Evolutionary conservation across 164 flowering plant genomes (phyloP).

Genomic region (Magnolia sinica): DNA sequence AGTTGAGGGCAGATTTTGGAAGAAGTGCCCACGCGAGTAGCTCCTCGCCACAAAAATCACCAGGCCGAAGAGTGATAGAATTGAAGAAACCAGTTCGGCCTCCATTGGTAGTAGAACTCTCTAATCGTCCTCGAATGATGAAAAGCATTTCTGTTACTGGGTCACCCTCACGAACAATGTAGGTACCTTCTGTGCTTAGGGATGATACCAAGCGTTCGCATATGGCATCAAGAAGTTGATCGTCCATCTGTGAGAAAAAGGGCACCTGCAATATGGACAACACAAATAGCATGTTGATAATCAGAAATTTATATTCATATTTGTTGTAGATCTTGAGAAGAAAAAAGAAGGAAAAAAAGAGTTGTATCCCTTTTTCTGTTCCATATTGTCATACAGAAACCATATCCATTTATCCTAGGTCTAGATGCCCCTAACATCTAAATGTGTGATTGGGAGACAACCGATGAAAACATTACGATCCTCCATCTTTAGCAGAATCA

Average conservation of each 20-base stretch:
- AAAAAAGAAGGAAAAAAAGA: too few species aligned
- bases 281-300: too few species aligned
- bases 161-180: slow-evolving; percentile 91
- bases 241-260: slow-evolving; percentile 95
- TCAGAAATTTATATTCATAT: too few species aligned
- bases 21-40: slow-evolving; percentile 85
- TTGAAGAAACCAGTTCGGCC: slow-evolving; percentile 95
- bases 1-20: slow-evolving; percentile 64
- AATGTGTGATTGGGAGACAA: too few species aligned
- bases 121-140: slow-evolving; percentile 81
- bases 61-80: slow-evolving; percentile 65
- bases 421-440: too few species aligned
- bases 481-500: too few species aligned
- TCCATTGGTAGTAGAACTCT: slow-evolving; percentile 89
- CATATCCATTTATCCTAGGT: too few species aligned
- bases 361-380: too few species aligned
- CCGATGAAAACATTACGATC: too few species aligned
- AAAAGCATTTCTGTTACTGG: slow-evolving; percentile 96
- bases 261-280: slow-evolving; percentile 62
- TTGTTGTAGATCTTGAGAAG: too few species aligned
- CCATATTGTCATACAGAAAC: too few species aligned
- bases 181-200: slow-evolving; percentile 75
- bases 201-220: slow-evolving; percentile 88
- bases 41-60: slow-evolving; percentile 95
- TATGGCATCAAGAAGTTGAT: slow-evolving; percentile 94